These are phyloP conservation scores for Sungouiozyma ichnusensis DNA, from an alignment of 805 yeast genomes.

Conservation along the genomic window DNA sequence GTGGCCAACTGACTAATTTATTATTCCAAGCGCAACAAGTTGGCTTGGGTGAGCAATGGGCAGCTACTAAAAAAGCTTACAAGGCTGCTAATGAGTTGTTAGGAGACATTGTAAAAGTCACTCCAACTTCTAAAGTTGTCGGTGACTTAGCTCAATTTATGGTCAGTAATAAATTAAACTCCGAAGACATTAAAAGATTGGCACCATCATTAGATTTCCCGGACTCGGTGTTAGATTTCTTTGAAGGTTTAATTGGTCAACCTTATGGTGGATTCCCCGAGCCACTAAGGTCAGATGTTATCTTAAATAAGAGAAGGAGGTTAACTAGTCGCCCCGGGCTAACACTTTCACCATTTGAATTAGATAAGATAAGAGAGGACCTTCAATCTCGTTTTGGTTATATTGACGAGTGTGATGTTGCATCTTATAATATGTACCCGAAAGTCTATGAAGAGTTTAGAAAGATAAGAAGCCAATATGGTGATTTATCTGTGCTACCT, in stretches of 20 bases:
- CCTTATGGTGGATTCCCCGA: conserved; percentile 99
- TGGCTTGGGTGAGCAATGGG: conserved; percentile 96
- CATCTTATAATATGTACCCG: conserved; percentile 96
- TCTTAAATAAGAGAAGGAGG: conserved; percentile 87
- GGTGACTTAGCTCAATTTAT: conserved; percentile 98
- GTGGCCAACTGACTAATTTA: conserved; percentile 97
- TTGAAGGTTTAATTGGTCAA: conserved; percentile 98
- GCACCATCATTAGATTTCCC: conserved; percentile 96
- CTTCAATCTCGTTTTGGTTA: conserved; percentile 67
- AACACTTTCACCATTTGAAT: conserved; percentile 74
- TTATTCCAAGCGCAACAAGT: conserved; percentile 98
- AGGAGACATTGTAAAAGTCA: conserved; percentile 96
- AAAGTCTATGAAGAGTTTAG: conserved; percentile 87
- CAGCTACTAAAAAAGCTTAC: conserved; percentile 89
- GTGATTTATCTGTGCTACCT: conserved; percentile 91
- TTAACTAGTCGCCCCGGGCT: conserved; percentile 88
- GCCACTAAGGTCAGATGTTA: conserved; percentile 86
- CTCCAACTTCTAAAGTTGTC: conserved; percentile 99
- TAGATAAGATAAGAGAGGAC: conserved; percentile 61
- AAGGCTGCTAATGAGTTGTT: conserved; percentile 80
- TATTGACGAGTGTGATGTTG: conserved; percentile 79
- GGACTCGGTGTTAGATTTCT: conserved; percentile 95
- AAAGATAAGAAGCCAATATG: conserved; percentile 63
- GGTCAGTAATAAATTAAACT: conserved; percentile 86
- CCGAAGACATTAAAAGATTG: conserved; percentile 76